Evolutionary conservation across 352 stramenopile genomes (phyloP), one percentile per base, ranked within the genome.

Genomic region (Plasmopara halstedii): DNA sequence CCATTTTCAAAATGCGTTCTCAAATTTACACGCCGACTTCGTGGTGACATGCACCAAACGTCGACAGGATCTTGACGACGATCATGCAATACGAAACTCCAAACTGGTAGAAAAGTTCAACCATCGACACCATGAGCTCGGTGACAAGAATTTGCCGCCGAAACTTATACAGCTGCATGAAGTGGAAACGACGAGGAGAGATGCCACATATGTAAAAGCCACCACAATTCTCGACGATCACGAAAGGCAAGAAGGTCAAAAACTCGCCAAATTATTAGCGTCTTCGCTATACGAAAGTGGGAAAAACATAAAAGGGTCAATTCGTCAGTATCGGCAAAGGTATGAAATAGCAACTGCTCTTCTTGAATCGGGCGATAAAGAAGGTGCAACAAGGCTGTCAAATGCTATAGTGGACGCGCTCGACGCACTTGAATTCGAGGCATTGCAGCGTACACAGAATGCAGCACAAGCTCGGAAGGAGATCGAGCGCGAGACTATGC

Each of bases 21-120:
- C 64, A n/a, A 43, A 57, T 17, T n/a, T 70, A 0, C 47, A 59
- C 44, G 27, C 42, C 21, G 42, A 71, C 11, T 57, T 64, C 19
- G 37, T 51, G 9, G 13, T 27, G 13, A 49, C 51, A 8, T 61
- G 56, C 22, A 15, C 17, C 8, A 26, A 47, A 20, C 50, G 57
- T 2, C 36, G 61, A 32, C 42, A 23, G 20, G 56, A 68, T 6
- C 42, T 73, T 2, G 39, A 74, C 23, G 47, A 57, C 18, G 64
- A 74, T 33, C 43, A 52, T 20, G 42, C 48, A 19, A 36, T 51
- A 26, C 46, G 27, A 18, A 65, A 48, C 50, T 37, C 41, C 8
- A 45, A 44, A 8, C 49, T 73, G 10, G 33, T 26, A 19, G 56
- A 65, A 4, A 65, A 47, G 41, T 41, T 62, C 21, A 42, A 42